These are phyloP conservation scores for Inga laurina DNA, from an alignment of 306 rosid genomes.

Conservation along the genomic window DNA sequence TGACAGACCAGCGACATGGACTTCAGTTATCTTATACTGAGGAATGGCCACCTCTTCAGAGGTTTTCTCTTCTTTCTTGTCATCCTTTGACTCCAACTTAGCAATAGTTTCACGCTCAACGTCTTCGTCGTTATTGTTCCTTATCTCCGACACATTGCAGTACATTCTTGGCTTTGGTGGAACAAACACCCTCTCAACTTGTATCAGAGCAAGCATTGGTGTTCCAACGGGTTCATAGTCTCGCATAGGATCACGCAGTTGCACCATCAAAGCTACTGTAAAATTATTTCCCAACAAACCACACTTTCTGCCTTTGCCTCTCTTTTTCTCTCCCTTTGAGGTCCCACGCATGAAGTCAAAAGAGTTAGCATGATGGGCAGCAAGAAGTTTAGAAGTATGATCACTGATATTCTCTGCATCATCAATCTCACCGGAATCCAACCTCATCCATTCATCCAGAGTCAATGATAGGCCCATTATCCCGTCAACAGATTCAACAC, in stretches of 20 bases:
- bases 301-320: conserved; percentile 62
- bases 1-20: conserved; percentile 79
- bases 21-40: conserved; percentile 75
- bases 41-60: conserved; percentile 61
- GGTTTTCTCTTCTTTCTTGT: conserved; percentile 42
- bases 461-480: conserved; percentile 80
- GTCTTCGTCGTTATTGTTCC: conserved; percentile 43
- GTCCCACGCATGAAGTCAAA: conserved; percentile 57
- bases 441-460: conserved; percentile 90
- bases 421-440: conserved; percentile 89
- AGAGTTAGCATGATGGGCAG: conserved; percentile 87
- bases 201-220: conserved; percentile 87
- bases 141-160: conserved; percentile 48
- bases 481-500: conserved; percentile 54
- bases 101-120: conserved; percentile 46
- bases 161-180: conserved; percentile 77
- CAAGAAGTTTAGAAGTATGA: conserved; percentile 78
- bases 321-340: conserved; percentile 61
- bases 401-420: conserved; percentile 81
- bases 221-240: conserved; percentile 85
- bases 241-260: conserved; percentile 88
- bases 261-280: conserved; percentile 84
- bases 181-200: conserved; percentile 83
- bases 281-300: conserved; percentile 89
- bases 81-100: conserved; percentile 45